Base-by-base conservation (phyloP, 1,139 yeast genomes). In the Pneumocystis jirovecii region DNA sequence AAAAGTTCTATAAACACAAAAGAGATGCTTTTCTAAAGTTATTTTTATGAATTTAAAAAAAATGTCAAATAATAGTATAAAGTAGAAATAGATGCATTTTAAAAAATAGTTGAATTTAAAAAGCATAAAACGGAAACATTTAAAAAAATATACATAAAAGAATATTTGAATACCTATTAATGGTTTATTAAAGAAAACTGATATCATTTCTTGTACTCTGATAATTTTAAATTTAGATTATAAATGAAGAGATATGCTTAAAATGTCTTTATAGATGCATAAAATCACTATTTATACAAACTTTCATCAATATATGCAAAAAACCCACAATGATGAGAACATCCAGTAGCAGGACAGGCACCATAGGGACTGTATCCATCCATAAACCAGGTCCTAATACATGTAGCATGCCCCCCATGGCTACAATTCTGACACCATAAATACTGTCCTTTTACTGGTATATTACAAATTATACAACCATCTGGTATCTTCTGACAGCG, bases 331-430 rank as follows among this genome's bases (percentile, higher is more conserved):
- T 31, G 35, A 8, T 69, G 66, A 12, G 76, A 80, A 71, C 95
- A 87, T 0, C 95, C 66, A 4, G 56, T 95, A 7, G 85, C 85
- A 1, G 97, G 97, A 73, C 97, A 91, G 66, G 84, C 89, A 2
- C 75, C 71, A 78, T 86, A 85, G 35, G 77, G 80, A 39, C 82
- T 86, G 19, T 59, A 19, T 7, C 29, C 21, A 1, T 79, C 83
- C 45, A 85, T 75, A 72, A 88, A 85, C 97, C 97, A 91, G 63
- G 82, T 81, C 67, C 80, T 79, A 72, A 90, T 78, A 76, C 98
- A 93, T 3, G 84, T 84, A 72, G 84, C 84, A 74, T 93, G 98
- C 0, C 95, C 91, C 65, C 85, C 80, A 74, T 93, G 97, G 0
- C 97, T 97, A 77, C 97, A 93, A 62, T 78, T 81, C 65, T 88